These are phyloP conservation scores for Candida pini DNA, from an alignment of 805 yeast species.

Conservation along the genomic window DNA sequence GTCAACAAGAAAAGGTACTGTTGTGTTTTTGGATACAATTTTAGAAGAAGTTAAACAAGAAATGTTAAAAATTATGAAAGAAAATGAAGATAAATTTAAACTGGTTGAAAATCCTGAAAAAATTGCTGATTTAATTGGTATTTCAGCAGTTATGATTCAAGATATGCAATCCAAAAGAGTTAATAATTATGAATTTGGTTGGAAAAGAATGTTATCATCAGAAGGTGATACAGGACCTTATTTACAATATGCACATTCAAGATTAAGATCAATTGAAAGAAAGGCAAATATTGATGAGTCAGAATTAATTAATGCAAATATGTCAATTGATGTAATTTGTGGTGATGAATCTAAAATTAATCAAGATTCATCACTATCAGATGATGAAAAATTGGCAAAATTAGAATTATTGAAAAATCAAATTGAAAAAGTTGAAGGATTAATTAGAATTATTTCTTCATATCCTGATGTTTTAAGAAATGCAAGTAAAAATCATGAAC, in stretches of 20 bases:
- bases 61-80: conserved; percentile 95
- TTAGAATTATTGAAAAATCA: conserved; percentile 24
- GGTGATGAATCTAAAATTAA: conserved; percentile 25
- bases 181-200: conserved; percentile 92
- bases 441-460: conserved; percentile 76
- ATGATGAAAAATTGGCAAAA: conserved; percentile 26
- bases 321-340: conserved; percentile 25
- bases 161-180: conserved; percentile 97
- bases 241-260: conserved; percentile 96
- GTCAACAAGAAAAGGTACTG: conserved; percentile 98
- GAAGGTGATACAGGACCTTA: conserved; percentile 99
- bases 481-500: conserved; percentile 82
- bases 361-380: conserved; percentile 17
- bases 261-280: conserved; percentile 91
- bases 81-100: conserved; percentile 83
- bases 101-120: conserved; percentile 91
- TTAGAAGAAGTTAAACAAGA: conserved; percentile 88
- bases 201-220: conserved; percentile 97
- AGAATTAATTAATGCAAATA: conserved; percentile 23
- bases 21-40: conserved; percentile 92
- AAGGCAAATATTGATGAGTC: conserved; percentile 50
- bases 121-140: conserved; percentile 93
- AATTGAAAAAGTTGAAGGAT: conserved; percentile 35
- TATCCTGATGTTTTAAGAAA: conserved; percentile 86
- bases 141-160: conserved; percentile 97